Evolutionary conservation across 306 rosid genomes (phyloP).

Genomic region (Vigna reflexopilosa): DNA sequence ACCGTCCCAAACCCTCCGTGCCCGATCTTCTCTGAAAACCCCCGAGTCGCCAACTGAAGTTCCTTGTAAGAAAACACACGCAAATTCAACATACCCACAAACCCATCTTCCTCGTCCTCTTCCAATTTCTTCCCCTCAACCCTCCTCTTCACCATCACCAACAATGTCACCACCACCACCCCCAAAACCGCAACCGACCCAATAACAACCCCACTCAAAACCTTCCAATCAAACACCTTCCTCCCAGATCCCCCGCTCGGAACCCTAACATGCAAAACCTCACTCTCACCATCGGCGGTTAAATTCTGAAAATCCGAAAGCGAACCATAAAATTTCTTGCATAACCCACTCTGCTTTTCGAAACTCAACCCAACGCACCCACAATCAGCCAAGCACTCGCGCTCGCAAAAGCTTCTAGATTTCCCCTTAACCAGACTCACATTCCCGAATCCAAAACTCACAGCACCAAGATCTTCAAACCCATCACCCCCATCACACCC

Average conservation of each 20-base stretch:
- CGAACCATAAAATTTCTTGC: constrained; percentile 57
- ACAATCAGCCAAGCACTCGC: constrained; percentile 56
- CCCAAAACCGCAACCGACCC: constrained; percentile 59
- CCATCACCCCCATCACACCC: constrained; percentile 47
- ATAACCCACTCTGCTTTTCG: constrained; percentile 43
- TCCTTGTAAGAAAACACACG: constrained; percentile 76
- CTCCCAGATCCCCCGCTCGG: constrained; percentile 16
- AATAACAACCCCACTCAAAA: constrained; percentile 50
- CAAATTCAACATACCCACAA: constrained; percentile 56
- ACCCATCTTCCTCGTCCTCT: constrained; percentile 60
- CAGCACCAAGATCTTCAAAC: constrained; percentile 54
- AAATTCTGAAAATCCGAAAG: constrained; percentile 61
- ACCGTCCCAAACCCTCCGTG: constrained; percentile 94
- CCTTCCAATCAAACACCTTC: constrained; percentile 41
- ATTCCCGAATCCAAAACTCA: constrained; percentile 44
- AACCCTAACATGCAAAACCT: constrained; percentile 57
- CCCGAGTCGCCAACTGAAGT: constrained; percentile 70
- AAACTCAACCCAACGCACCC: constrained; percentile 62
- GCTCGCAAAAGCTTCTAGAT: constrained; percentile 52
- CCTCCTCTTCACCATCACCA: constrained; percentile 53
- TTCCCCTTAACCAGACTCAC: background rate
- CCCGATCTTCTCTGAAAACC: constrained; percentile 78
- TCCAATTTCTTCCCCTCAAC: constrained; percentile 38
- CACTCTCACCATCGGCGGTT: constrained; percentile 36
- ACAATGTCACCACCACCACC: constrained; percentile 38